Base-by-base conservation (phyloP, 1,139 yeast species). In the Hyphopichia burtonii region DNA sequence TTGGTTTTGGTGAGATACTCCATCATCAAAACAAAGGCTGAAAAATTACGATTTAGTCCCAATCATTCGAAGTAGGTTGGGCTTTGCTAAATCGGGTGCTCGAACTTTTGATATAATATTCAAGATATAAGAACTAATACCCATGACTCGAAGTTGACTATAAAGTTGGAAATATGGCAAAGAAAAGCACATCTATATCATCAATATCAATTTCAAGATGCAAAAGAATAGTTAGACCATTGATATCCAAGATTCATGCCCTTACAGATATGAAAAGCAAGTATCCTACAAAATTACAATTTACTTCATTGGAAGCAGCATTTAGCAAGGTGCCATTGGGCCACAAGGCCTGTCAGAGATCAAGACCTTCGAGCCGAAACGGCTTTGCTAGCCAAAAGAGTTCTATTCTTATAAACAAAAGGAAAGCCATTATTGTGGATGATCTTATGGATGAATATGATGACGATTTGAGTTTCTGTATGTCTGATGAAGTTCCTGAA, bases 181-280 rank as follows among this genome's bases (percentile, higher is more conserved):
- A 8, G 16, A 25, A 28, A 20, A 11, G 18, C 12, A 8, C 35
- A 4, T 31, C 28, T 20, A 4, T 20, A 30, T 12, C 28, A 6
- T 3, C 16, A 19, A 20, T 36, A 40, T 22, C 37, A n/a, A 41
- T 45, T 12, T 40, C 61, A 5, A 58, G 63, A 44, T 66, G 70
- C 52, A 68, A 66, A 48, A 52, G 74, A 38, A 51, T 66, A 2
- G 57, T 65, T 9, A 59, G 76, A 23, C 76, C 76, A 12, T 52
- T 71, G 16, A 45, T 68, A 7, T 52, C 72, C 37, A 68, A 68
- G 42, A 56, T 70, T 19, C 74, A 69, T 49, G 47, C 57, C 4
- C 55, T 71, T 32, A 63, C 66, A 37, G 68, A 63, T 36, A 41
- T 59, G 37, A 51, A 51, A 40, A 40, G 47, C 15, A 64, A 61